These are phyloP conservation scores for Colletotrichum caudatum DNA, from an alignment of 2,329 filamentous ascomycete genomes.

Conservation along the genomic window DNA sequence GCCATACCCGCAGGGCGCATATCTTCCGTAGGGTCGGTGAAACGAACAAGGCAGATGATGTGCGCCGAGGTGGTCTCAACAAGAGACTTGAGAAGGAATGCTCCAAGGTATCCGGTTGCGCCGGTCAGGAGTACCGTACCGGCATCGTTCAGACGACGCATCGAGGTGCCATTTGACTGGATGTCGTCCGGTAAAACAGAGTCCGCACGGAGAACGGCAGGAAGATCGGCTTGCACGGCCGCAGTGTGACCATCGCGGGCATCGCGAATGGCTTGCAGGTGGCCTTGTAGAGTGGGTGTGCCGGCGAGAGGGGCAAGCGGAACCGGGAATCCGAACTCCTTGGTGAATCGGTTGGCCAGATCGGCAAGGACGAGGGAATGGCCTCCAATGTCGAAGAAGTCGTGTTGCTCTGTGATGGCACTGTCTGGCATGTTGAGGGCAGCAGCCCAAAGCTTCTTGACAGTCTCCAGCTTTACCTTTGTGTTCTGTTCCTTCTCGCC, in stretches of 20 bases:
- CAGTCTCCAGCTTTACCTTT: constrained; percentile 73
- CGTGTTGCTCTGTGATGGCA: constrained; percentile 76
- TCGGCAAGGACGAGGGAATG: constrained; percentile 84
- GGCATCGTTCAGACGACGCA: constrained; percentile 72
- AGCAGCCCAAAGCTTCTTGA: constrained; percentile 79
- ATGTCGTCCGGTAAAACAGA: constrained; percentile 78
- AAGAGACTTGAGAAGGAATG: constrained; percentile 77
- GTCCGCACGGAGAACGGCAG: constrained; percentile 75
- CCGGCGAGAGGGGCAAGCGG: constrained; percentile 78
- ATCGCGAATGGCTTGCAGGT: constrained; percentile 76
- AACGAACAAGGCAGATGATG: constrained; percentile 80
- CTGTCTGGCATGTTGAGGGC: constrained; percentile 73
- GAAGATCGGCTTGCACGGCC: constrained; percentile 80
- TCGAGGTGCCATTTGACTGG: constrained; percentile 63
- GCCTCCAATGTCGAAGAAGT: constrained; percentile 85
- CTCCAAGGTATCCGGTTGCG: constrained; percentile 81
- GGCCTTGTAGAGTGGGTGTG: constrained; percentile 77
- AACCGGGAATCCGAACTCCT: constrained; percentile 78
- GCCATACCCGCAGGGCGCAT: constrained; percentile 76
- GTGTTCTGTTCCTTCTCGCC: constrained; percentile 65
- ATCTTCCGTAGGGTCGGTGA: constrained; percentile 74
- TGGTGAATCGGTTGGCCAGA: constrained; percentile 76
- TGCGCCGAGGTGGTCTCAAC: constrained; percentile 76
- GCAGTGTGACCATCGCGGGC: constrained; percentile 79
- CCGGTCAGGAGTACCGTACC: constrained; percentile 79